These are phyloP conservation scores for Cyclostephanos invisitatus DNA, from an alignment of 108 stramenopile genomes.

Conservation along the genomic window DNA sequence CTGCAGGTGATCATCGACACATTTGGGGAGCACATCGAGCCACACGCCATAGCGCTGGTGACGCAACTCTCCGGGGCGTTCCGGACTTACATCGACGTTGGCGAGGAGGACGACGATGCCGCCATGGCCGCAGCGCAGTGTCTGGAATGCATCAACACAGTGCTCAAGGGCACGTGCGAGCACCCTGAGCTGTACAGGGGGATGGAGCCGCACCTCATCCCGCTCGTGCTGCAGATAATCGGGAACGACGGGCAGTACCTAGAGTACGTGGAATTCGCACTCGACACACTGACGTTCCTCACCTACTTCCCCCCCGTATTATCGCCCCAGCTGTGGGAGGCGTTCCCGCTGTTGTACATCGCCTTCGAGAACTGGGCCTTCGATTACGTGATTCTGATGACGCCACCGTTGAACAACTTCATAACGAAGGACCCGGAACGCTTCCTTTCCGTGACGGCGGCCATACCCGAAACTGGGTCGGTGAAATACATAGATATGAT, in stretches of 20 bases:
- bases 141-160: conserved; percentile 93
- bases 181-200: conserved; percentile 73
- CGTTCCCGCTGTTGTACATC: conserved; percentile 89
- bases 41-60: conserved; percentile 90
- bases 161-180: conserved; percentile 86
- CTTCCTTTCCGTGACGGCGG: conserved; percentile 65
- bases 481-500: conserved; percentile 85
- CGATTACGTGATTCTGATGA: conserved; percentile 94
- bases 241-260: conserved; percentile 91
- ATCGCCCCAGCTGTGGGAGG: conserved; percentile 89
- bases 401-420: conserved; percentile 92
- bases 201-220: conserved; percentile 91
- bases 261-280: conserved; percentile 93
- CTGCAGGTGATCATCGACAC: conserved; percentile 92
- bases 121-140: conserved; percentile 96
- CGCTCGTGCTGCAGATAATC: conserved; percentile 84
- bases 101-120: conserved; percentile 96
- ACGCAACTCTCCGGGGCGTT: conserved; percentile 89
- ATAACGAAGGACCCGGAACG: conserved; percentile 83
- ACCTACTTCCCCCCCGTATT: conserved; percentile 89
- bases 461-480: conserved; percentile 50
- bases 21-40: conserved; percentile 94
- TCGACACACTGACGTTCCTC: conserved; percentile 93
- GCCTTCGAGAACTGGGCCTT: conserved; percentile 95
- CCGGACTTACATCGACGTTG: conserved; percentile 84